These are phyloP conservation scores for Trifolium pratense DNA, from an alignment of 306 rosid species.

Conservation along the genomic window DNA sequence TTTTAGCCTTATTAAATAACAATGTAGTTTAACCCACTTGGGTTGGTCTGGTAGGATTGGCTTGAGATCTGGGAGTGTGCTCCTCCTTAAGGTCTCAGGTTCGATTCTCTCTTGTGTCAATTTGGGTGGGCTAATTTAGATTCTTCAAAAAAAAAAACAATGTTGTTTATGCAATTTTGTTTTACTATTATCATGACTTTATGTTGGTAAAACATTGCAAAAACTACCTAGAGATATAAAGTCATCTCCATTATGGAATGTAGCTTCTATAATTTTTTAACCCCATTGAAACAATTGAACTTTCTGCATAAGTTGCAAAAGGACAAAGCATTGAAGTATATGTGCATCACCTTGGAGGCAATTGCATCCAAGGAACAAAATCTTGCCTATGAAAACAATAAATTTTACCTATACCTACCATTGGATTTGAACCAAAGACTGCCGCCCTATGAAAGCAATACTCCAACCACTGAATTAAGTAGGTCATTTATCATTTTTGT, in stretches of 20 bases:
- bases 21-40: too few relatives aligned
- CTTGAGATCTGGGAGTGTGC: too few relatives aligned
- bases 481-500: neutral
- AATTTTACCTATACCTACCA: neutral
- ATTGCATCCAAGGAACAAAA: neutral
- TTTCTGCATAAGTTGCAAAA: neutral
- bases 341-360: neutral
- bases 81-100: too few relatives aligned
- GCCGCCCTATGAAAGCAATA: neutral
- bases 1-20: too few relatives aligned
- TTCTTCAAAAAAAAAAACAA: too few relatives aligned
- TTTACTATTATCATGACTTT: neutral
- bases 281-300: neutral
- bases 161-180: neutral
- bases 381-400: neutral
- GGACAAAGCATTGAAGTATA: neutral
- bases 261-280: neutral
- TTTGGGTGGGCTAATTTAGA: too few relatives aligned
- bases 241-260: neutral
- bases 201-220: too few relatives aligned
- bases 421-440: neutral
- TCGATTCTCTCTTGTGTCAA: too few relatives aligned
- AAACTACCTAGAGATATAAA: neutral
- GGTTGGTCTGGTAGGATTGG: too few relatives aligned
- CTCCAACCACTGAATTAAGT: neutral